Evolutionary conservation across 495 filamentous ascomycete species (phyloP).

Genomic region (Trichoderma virens): DNA sequence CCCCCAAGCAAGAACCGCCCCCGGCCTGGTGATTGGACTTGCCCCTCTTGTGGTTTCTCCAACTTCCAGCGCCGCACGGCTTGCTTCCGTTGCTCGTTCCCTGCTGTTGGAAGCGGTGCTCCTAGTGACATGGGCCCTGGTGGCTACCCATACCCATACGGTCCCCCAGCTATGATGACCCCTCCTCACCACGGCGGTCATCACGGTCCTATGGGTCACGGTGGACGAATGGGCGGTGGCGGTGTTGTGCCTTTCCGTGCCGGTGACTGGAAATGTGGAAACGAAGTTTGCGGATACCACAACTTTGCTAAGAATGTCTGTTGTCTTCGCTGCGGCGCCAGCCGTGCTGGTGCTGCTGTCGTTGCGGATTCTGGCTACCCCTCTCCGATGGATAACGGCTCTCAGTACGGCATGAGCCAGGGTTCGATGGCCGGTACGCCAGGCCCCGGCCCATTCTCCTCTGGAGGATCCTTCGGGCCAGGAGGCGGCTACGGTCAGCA

Average conservation of each 20-base stretch:
- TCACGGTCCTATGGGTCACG: slow-evolving; percentile 69
- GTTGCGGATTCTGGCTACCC: slow-evolving; percentile 91
- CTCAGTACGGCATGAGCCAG: slow-evolving; percentile 66
- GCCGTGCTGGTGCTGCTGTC: slow-evolving; percentile 84
- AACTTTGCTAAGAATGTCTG: slow-evolving; percentile 99
- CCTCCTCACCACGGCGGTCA: slow-evolving; percentile 76
- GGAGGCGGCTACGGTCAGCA: slow-evolving; percentile 72
- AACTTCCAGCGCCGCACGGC: slow-evolving; percentile 98
- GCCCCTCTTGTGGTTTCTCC: slow-evolving; percentile 84
- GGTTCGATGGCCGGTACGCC: slow-evolving; percentile 80
- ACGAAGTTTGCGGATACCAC: slow-evolving; percentile 96
- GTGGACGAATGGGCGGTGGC: slow-evolving; percentile 63
- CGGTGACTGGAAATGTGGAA: slow-evolving; percentile 98
- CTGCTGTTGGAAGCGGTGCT: slow-evolving; percentile 70
- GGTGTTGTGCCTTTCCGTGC: slow-evolving; percentile 95
- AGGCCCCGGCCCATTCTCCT: slow-evolving; percentile 66
- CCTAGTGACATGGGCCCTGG: slow-evolving; percentile 71
- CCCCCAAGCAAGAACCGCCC: slow-evolving; percentile 97
- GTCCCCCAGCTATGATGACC: slow-evolving; percentile 70
- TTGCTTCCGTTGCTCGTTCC: slow-evolving; percentile 98
- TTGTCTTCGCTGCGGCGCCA: slow-evolving; percentile 91
- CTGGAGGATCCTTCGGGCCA: slow-evolving; percentile 61
- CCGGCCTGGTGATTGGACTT: slow-evolving; percentile 96
- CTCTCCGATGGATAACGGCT: slow-evolving; percentile 79
- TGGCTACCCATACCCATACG: slow-evolving; percentile 60